Evolutionary conservation across 176 grass and related monocot genomes (phyloP), one percentile per base, ranked within the genome.

Genomic region (Lolium multiflorum): DNA sequence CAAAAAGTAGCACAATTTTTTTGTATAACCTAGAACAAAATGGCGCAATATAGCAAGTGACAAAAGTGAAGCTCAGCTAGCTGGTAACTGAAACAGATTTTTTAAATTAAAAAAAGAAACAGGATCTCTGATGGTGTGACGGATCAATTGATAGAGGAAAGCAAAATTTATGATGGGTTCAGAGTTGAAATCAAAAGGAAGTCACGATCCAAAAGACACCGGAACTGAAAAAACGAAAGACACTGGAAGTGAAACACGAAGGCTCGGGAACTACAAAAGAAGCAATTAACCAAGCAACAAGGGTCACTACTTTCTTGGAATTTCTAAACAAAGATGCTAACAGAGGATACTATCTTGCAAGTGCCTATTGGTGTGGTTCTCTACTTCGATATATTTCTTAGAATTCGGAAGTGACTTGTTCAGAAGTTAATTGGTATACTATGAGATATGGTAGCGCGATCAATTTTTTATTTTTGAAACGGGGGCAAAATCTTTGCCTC

Each of bases 11-110:
- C 18, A 20, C 16, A 9, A 28, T 1, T 28, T 28, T 28, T n/a
- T 28, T 28, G 25, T 20, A 61, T 44, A 49, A 38, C 50, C 66
- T 20, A 62, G 70, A 64, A 78, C 64, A 37, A 88, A 49, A 38
- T 66, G 28, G 5, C 24, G 0, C 0, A 38, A 17, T 68, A 17
- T 18, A 25, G 0, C 61, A 64, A 14, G 4, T 38, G 31, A 17
- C 2, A 68, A 6, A 66, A 16, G 26, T 35, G 26, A 35, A 1
- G 26, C 63, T 5, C 22, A 65, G 11, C 24, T 64, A 25, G 13
- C 61, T 6, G 61, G 11, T 60, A 49, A 60, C 48, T 55, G 51
- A 17, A 16, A 55, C 7, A 60, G 16, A 24, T n/a, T 37, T 86
- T 71, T 55, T 48, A 68, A 51, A 41, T 20, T n/a, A 59, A 39